phyloP scores from a whole-genome alignment of 345 rosid species.

The Salix suchowensis region DNA sequence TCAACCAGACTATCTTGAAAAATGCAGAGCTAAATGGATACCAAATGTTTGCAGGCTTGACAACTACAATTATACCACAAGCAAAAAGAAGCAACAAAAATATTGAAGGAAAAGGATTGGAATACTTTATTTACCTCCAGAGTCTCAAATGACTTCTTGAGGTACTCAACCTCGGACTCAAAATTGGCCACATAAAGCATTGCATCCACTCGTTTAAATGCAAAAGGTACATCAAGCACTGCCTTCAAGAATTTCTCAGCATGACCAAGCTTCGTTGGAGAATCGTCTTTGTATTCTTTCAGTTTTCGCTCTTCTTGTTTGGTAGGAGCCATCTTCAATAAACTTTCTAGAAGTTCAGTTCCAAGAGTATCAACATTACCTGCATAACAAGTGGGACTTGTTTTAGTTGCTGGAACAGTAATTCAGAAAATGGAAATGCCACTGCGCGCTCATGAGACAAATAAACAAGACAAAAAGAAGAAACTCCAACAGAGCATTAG shows the following conservation, averaged over 20 bases:
- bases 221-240: conserved; percentile 88
- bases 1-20: background rate
- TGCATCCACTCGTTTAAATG: conserved; percentile 76
- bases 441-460: background rate
- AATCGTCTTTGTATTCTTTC: conserved; percentile 67
- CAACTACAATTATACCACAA: background rate
- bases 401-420: conserved; percentile 12
- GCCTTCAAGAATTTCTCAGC: conserved; percentile 91
- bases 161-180: conserved; percentile 82
- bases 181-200: conserved; percentile 89
- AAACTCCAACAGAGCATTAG: background rate
- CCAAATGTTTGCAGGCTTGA: background rate
- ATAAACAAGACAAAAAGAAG: background rate
- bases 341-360: conserved; percentile 89
- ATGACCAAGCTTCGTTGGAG: conserved; percentile 74
- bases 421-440: background rate
- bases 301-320: conserved; percentile 92
- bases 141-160: conserved; percentile 73
- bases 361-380: conserved; percentile 91
- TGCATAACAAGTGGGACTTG: conserved; percentile 26
- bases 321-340: conserved; percentile 85
- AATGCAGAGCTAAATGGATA: background rate
- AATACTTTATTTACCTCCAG: conserved; percentile 60
- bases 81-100: background rate
- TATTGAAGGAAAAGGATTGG: background rate